A percentile compares a stretch with the other conserved stretches of the same genome.
These are phyloP conservation scores for Aureobasidium sp. DNA, from an alignment of 2,329 filamentous ascomycete species.

Conservation along the genomic window DNA sequence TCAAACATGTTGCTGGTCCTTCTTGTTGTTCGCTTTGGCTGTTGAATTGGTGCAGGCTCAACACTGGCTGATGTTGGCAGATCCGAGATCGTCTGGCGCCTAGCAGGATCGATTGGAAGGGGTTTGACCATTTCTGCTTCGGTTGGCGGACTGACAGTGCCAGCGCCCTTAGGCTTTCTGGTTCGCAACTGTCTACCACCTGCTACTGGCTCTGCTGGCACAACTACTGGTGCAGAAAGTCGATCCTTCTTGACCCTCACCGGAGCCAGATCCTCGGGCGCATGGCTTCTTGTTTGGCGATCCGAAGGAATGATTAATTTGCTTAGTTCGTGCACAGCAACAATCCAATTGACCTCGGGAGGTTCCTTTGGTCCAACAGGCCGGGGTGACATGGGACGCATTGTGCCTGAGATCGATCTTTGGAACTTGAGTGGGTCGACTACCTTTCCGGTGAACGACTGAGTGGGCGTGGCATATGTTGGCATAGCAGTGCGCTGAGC, in stretches of 20 bases:
- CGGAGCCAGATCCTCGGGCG: conserved; percentile 65
- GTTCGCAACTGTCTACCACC: conserved; percentile 68
- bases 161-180: conserved; percentile 51
- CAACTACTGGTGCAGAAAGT: conserved; percentile 41
- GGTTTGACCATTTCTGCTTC: conserved; percentile 8
- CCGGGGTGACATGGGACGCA: conserved; percentile 33
- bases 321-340: conserved; percentile 75
- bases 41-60: neutral
- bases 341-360: conserved; percentile 78
- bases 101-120: neutral
- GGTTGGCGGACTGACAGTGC: conserved; percentile 30
- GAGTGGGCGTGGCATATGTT: conserved; percentile 80
- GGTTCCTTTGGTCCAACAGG: conserved; percentile 56
- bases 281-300: conserved; percentile 69
- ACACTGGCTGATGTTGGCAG: neutral
- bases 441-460: conserved; percentile 77
- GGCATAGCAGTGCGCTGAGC: conserved; percentile 52
- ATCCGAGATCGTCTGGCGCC: conserved; percentile 19
- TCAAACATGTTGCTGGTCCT: conserved; percentile 9
- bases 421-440: conserved; percentile 60
- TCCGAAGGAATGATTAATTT: conserved; percentile 72
- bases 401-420: conserved; percentile 54
- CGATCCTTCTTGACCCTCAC: conserved; percentile 56
- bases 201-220: conserved; percentile 41
- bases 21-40: conserved; percentile 3